Evolutionary conservation across 345 rosid genomes (phyloP).

Genomic region (Erucastrum elatum): DNA sequence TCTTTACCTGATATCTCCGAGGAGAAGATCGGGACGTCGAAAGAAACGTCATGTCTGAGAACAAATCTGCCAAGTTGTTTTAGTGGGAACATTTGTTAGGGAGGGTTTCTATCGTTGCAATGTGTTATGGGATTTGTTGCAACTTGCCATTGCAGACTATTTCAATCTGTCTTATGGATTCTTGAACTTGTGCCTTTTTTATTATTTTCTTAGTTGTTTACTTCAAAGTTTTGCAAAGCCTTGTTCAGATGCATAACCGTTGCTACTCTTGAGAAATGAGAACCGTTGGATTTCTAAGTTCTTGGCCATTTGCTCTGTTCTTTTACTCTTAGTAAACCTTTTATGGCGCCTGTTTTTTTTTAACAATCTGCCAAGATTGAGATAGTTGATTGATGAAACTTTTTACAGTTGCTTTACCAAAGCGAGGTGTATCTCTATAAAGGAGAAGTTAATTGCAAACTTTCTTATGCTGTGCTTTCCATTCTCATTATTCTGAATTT

Average conservation of each 20-base stretch:
- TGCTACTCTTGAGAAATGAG: conserved; percentile 24
- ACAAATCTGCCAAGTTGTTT: too few species aligned
- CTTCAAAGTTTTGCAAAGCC: conserved; percentile 35
- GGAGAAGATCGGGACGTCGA: too few species aligned
- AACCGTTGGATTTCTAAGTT: conserved; percentile 20
- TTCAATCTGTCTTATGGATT: conserved; percentile 26
- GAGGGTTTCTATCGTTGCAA: conserved; percentile 18
- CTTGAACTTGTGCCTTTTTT: conserved; percentile 25
- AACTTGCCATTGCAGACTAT: conserved; percentile 18
- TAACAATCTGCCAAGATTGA: not conserved
- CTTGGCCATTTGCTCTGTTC: conserved; percentile 18
- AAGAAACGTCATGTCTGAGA: conserved; percentile 38
- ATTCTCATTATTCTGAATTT: not conserved
- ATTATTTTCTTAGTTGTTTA: not conserved
- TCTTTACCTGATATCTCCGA: too few species aligned
- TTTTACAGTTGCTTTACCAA: not conserved
- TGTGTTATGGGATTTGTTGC: not conserved
- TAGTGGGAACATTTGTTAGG: not conserved
- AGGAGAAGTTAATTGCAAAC: not conserved
- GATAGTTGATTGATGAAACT: conserved; percentile 8
- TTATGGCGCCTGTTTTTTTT: not conserved
- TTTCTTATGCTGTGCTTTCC: not conserved
- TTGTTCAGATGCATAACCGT: conserved; percentile 33
- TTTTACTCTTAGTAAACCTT: not conserved
- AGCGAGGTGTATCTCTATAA: not conserved